Percentiles rank a stretch among this genome's conserved stretches.
phyloP scores from a whole-genome alignment of 2,329 filamentous ascomycete species.

The Parastagonospora avenae region DNA sequence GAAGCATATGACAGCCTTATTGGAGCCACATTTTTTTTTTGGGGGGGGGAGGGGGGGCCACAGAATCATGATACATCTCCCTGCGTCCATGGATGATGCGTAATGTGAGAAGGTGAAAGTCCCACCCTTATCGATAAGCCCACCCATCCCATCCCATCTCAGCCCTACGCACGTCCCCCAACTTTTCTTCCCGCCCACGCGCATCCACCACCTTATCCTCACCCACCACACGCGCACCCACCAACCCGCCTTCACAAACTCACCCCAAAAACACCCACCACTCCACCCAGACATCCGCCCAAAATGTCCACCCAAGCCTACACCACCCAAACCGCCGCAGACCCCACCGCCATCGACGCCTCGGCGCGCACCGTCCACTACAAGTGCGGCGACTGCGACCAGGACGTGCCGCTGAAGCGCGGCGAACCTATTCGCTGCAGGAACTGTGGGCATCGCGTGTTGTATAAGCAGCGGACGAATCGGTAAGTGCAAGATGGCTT shows the following conservation, averaged over 20 bases:
- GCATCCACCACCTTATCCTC: too few species aligned
- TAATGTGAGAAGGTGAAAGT: too few species aligned
- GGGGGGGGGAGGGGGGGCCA: too few species aligned
- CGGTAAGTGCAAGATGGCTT: conserved; percentile 65
- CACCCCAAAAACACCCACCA: not conserved
- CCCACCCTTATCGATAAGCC: too few species aligned
- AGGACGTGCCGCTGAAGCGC: conserved; percentile 74
- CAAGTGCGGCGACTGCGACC: conserved; percentile 81
- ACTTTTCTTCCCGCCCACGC: too few species aligned
- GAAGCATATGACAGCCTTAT: too few species aligned
- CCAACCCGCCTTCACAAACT: not conserved
- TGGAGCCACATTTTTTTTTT: too few species aligned
- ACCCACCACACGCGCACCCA: not conserved
- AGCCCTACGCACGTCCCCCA: too few species aligned
- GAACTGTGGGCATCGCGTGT: conserved; percentile 90
- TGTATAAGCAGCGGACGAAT: conserved; percentile 98
- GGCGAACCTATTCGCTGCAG: conserved; percentile 85
- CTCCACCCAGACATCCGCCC: not conserved
- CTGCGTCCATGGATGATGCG: too few species aligned
- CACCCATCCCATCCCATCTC: too few species aligned
- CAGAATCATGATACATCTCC: too few species aligned
- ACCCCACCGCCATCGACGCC: conserved; percentile 38
- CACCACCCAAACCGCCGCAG: conserved; percentile 4
- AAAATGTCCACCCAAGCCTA: conserved; percentile 5
- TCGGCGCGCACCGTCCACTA: conserved; percentile 54